Conservation (phyloP, 2,329 filamentous ascomycete species). For the Phialophora tarda region DNA sequence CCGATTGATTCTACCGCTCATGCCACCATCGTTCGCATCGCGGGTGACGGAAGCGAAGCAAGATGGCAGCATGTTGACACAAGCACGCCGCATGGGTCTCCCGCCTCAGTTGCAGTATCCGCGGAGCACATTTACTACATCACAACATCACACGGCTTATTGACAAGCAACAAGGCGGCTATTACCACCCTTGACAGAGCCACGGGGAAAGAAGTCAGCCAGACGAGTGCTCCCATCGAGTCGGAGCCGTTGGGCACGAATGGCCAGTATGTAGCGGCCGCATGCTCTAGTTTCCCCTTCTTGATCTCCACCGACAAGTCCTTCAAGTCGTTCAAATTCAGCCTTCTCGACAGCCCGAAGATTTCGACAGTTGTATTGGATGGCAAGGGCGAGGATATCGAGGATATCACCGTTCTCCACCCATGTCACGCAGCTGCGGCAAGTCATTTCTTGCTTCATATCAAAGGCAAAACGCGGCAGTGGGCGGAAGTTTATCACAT, state of each 20-base stretch:
- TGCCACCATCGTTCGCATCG: conserved; percentile 62
- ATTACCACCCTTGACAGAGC: conserved; percentile 74
- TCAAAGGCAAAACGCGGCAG: conserved; percentile 70
- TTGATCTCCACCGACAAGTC: conserved; percentile 54
- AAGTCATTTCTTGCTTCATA: conserved; percentile 86
- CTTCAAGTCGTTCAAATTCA: conserved; percentile 52
- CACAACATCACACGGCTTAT: conserved; percentile 69
- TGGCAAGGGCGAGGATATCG: conserved; percentile 53
- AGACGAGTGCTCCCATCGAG: conserved; percentile 74
- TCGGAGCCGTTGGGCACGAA: conserved; percentile 62
- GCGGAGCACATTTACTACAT: conserved; percentile 75
- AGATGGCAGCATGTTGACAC: conserved; percentile 78
- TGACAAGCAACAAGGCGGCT: conserved; percentile 76
- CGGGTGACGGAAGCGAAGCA: conserved; percentile 72
- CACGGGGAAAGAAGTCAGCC: conserved; percentile 73
- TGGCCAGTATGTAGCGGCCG: conserved; percentile 24
- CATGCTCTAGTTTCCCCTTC: conserved; percentile 50
- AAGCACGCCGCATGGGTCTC: conserved; percentile 67
- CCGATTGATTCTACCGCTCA: conserved; percentile 66
- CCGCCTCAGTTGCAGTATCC: conserved; percentile 76
- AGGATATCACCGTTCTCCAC: conserved; percentile 70
- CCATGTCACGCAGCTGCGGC: conserved; percentile 73
- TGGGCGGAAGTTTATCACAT: conserved; percentile 88
- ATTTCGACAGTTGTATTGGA: conserved; percentile 48
- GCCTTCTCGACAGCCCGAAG: conserved; percentile 52